Conservation (phyloP, 2,329 filamentous ascomycete species). For the Aspergillus phoenicis region DNA sequence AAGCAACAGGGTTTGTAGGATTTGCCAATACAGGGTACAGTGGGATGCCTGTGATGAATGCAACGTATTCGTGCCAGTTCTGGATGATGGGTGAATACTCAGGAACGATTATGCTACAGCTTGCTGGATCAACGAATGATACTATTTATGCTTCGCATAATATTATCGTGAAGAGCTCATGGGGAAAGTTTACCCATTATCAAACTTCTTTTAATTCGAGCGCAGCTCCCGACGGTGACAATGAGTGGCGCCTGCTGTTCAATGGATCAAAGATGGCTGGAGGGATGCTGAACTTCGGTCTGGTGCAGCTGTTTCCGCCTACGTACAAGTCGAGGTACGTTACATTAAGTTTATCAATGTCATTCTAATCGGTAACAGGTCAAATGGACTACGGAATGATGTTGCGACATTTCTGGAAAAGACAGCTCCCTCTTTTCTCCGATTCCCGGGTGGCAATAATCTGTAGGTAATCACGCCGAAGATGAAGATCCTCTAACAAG, state of each 20-base stretch:
- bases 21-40: slow-evolving; percentile 50
- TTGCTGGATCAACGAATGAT: slow-evolving; percentile 28
- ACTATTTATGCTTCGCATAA: slow-evolving; percentile 30
- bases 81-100: slow-evolving; percentile 37
- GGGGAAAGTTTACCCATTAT: slow-evolving; percentile 23
- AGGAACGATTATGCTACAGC: slow-evolving; percentile 28
- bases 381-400: slow-evolving; percentile 61
- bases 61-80: slow-evolving; percentile 33
- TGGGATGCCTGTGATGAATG: slow-evolving; percentile 32
- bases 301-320: slow-evolving; percentile 32
- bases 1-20: slow-evolving; percentile 32
- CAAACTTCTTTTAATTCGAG: slow-evolving; percentile 28
- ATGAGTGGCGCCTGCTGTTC: slow-evolving; percentile 34
- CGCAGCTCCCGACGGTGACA: slow-evolving; percentile 26
- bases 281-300: slow-evolving; percentile 27
- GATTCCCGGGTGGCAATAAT: slow-evolving; percentile 68
- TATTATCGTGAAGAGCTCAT: slow-evolving; percentile 29
- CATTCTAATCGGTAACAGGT: slow-evolving; percentile 12
- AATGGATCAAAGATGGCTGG: slow-evolving; percentile 27
- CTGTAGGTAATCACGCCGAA: slow-evolving; percentile 36
- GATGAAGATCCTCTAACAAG: neutral
- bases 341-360: neutral
- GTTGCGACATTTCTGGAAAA: slow-evolving; percentile 57
- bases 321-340: slow-evolving; percentile 27
- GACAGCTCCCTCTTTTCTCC: slow-evolving; percentile 60